Evolutionary conservation across 331 rosid species (phyloP).

Genomic region (Saraca asoca): DNA sequence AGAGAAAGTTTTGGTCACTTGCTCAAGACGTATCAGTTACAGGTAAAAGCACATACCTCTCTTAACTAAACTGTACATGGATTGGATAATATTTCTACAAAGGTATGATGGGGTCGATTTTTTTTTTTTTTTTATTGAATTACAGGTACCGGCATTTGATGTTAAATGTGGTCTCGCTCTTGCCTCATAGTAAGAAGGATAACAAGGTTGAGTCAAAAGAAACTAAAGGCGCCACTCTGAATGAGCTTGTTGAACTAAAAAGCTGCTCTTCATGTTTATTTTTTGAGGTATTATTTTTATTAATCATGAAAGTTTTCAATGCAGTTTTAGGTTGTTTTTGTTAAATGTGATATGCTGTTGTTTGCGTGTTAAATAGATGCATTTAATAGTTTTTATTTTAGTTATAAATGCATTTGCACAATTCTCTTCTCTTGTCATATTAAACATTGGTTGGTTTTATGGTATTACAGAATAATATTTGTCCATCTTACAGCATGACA

Average conservation of each 20-base stretch:
- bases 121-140: background rate
- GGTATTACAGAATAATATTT: background rate
- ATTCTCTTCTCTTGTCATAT: background rate
- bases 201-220: slow-evolving; percentile 49
- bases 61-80: background rate
- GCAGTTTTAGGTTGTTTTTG: background rate
- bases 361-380: background rate
- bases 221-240: slow-evolving; percentile 48
- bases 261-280: slow-evolving; percentile 53
- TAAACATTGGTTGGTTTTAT: background rate
- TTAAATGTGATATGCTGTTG: background rate
- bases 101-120: background rate
- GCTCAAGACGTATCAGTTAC: slow-evolving; percentile 63
- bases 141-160: slow-evolving; percentile 63
- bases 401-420: background rate
- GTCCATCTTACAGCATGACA: background rate
- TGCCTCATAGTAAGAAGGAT: slow-evolving; percentile 69
- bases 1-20: slow-evolving; percentile 65
- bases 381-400: background rate
- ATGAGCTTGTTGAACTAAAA: slow-evolving; percentile 57
- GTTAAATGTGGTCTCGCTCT: slow-evolving; percentile 58
- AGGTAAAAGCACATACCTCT: slow-evolving; percentile 34
- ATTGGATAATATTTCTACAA: background rate
- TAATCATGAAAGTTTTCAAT: background rate
- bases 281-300: slow-evolving; percentile 45